Base-by-base conservation (phyloP, 768 basidiomycete genomes). In the Tylopilus sp. region DNA sequence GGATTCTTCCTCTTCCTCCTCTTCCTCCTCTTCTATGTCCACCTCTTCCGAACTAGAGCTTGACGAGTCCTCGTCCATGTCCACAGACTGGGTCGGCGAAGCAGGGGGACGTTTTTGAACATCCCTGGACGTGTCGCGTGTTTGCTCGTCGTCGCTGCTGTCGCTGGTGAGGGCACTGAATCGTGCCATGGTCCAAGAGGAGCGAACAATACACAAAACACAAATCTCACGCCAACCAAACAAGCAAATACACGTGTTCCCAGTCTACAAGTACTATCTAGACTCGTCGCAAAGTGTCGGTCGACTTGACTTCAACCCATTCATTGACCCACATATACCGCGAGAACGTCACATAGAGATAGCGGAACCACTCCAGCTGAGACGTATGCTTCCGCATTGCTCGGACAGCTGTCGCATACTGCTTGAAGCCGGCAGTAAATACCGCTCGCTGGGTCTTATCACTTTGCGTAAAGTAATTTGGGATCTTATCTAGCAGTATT, bases 321-420 rank as follows among this genome's bases (percentile, higher is more conserved):
- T 89, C 86, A 57, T 94, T 94, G 25, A 89, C 82, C 93, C 94
- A 96, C 90, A 96, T 88, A 64, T 94, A 92, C 52, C 87, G 78
- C 17, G 90, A 93, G 64, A 86, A 89, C 21, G 71, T 57, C 34
- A 95, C 76, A 64, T 93, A 89, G 51, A 94, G 71, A 82, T 87
- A 92, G 37, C 94, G 81, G 74, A 92, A 96, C 93, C 93, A 95
- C 38, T 83, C 81, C 53, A 92, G 71, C 74, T 97, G 94, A 54
- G 83, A 84, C 49, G 71, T 56, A 60, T 97, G 94, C 52, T 77
- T 71, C 55, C 71, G 69, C 85, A 94, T 92, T 7, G 93, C 92
- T 25, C 71, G 62, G 13, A 88, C 63, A 4, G 86, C 81, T 22
- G 65, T 74, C 47, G 71, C 41, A 59, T 89, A 94, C 40, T 78